Conservation (phyloP, 202 grass and related monocot species). For the Zizania palustris region DNA sequence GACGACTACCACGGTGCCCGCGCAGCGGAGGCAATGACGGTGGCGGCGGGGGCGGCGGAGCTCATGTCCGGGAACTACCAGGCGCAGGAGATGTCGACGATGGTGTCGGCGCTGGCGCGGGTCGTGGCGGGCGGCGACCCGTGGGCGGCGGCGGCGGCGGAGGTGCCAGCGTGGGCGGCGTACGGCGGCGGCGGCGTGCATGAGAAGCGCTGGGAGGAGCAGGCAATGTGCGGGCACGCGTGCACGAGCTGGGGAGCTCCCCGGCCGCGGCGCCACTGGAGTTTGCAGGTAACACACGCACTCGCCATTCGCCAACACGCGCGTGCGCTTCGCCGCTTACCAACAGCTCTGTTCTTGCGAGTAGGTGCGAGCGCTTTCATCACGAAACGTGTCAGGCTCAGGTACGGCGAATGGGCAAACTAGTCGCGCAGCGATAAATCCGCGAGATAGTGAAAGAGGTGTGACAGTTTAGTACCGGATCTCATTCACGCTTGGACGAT, state of each 20-base stretch:
- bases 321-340: neutral
- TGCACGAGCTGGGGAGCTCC: slow-evolving; percentile 34
- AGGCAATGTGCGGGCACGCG: slow-evolving; percentile 45
- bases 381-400: slow-evolving; percentile 16
- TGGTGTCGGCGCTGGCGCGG: slow-evolving; percentile 70
- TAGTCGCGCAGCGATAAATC: neutral
- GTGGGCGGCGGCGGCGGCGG: slow-evolving; percentile 36
- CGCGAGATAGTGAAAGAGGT: no score
- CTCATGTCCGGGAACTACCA: slow-evolving; percentile 51
- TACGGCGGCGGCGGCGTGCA: neutral
- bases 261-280: slow-evolving; percentile 44
- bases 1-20: neutral
- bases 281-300: slow-evolving; percentile 42
- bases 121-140: slow-evolving; percentile 52
- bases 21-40: slow-evolving; percentile 31
- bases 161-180: neutral
- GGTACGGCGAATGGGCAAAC: neutral
- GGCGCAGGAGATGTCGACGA: slow-evolving; percentile 56
- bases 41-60: slow-evolving; percentile 32
- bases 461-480: no score
- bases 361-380: no score
- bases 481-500: no score
- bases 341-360: neutral
- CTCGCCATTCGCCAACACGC: slow-evolving; percentile 29
- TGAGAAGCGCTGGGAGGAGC: slow-evolving; percentile 23